Percentiles rank a stretch among this genome's conserved stretches.
Evolutionary conservation across 2,329 filamentous ascomycete genomes (phyloP).

Genomic region (Bretziella fagacearum): DNA sequence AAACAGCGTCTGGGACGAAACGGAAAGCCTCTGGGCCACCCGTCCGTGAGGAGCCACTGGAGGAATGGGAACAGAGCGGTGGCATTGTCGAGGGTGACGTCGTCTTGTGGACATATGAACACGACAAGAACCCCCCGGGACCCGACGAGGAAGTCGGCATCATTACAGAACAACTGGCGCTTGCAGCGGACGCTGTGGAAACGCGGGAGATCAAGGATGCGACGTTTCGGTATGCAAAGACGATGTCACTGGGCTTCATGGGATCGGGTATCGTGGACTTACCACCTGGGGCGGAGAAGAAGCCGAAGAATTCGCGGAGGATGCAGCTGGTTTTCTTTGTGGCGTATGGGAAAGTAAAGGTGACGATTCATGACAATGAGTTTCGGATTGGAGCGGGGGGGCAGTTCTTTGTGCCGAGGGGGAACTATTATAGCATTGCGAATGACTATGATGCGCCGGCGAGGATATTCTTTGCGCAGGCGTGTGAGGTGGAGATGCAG

Average conservation of each 20-base stretch:
- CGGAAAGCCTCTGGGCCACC: constrained; percentile 24
- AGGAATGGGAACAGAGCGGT: constrained; percentile 55
- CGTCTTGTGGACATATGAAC: constrained; percentile 43
- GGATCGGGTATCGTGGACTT: constrained; percentile 82
- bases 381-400: constrained; percentile 80
- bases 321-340: constrained; percentile 98
- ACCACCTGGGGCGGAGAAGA: constrained; percentile 66
- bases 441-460: constrained; percentile 60
- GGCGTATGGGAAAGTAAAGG: constrained; percentile 62
- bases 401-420: constrained; percentile 87
- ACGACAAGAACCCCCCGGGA: constrained; percentile 35
- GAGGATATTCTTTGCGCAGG: constrained; percentile 84
- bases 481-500: constrained; percentile 39
- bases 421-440: constrained; percentile 81
- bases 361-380: constrained; percentile 54
- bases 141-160: constrained; percentile 39
- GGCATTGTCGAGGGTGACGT: constrained; percentile 49
- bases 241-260: constrained; percentile 69
- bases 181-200: constrained; percentile 38
- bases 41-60: constrained; percentile 38
- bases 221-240: constrained; percentile 77
- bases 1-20: background rate
- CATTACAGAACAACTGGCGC: constrained; percentile 37
- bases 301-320: constrained; percentile 76
- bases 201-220: constrained; percentile 44